Percentiles rank a stretch among this genome's conserved stretches.
These are phyloP conservation scores for Naganishia vishniacii DNA, from an alignment of 768 basidiomycete species.

Conservation along the genomic window DNA sequence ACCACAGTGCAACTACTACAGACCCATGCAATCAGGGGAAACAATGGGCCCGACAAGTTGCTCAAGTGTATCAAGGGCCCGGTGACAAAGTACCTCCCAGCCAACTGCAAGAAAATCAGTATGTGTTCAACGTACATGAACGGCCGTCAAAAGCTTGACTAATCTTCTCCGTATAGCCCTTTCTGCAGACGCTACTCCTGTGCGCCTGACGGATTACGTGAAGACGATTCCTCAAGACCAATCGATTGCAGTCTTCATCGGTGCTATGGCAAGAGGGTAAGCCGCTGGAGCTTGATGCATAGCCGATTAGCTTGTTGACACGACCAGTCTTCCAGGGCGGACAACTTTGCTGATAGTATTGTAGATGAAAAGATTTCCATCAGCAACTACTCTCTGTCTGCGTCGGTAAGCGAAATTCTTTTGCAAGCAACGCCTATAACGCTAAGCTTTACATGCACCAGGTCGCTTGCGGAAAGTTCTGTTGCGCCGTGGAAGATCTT, in stretches of 20 bases:
- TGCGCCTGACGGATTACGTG: constrained; percentile 75
- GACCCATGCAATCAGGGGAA: constrained; percentile 88
- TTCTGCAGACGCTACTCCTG: constrained; percentile 80
- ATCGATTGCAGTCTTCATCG: constrained; percentile 88
- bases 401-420: constrained; percentile 47
- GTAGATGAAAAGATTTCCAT: constrained; percentile 97
- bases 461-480: constrained; percentile 93
- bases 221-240: constrained; percentile 80
- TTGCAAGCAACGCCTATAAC: neutral
- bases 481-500: constrained; percentile 65
- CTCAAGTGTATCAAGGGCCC: constrained; percentile 99
- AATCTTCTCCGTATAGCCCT: constrained; percentile 57
- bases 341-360: constrained; percentile 91
- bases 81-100: constrained; percentile 84
- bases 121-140: constrained; percentile 30
- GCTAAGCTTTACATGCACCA: constrained; percentile 38
- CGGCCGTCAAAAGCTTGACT: neutral
- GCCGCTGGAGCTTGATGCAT: too few relatives aligned
- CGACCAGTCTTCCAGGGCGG: constrained; percentile 52
- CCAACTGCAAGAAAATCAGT: constrained; percentile 94
- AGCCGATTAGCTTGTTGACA: neutral
- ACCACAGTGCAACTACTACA: constrained; percentile 86
- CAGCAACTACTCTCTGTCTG: constrained; percentile 86
- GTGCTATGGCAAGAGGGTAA: constrained; percentile 89
- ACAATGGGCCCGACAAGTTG: constrained; percentile 93